Percentiles rank a stretch among this genome's conserved stretches.
Conservation (phyloP, 805 yeast species). For the Helenozyma rhizophorensis region DNA sequence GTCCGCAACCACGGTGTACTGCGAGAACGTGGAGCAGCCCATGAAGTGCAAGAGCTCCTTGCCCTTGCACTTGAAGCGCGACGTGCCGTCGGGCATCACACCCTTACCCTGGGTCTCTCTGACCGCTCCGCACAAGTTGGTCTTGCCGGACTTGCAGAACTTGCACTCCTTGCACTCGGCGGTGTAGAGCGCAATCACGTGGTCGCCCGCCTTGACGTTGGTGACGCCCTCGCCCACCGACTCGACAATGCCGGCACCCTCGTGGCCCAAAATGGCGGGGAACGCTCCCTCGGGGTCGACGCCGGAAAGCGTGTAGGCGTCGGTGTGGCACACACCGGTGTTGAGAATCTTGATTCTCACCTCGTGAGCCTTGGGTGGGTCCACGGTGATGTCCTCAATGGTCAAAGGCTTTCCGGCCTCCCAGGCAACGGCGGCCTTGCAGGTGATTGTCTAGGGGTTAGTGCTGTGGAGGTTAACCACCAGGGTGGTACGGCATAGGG, state of each 20-base stretch:
- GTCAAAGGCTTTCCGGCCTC: slow-evolving; percentile 81
- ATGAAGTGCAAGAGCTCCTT: slow-evolving; percentile 83
- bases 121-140: slow-evolving; percentile 92
- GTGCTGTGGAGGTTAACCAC: slow-evolving; percentile 3
- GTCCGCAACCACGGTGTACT: slow-evolving; percentile 97
- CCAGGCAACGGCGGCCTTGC: slow-evolving; percentile 98
- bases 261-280: slow-evolving; percentile 94
- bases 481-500: neutral
- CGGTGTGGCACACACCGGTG: slow-evolving; percentile 98
- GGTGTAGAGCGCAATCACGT: slow-evolving; percentile 89
- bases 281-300: slow-evolving; percentile 94
- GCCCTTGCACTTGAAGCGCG: slow-evolving; percentile 85
- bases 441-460: slow-evolving; percentile 54
- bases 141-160: slow-evolving; percentile 91
- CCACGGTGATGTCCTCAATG: slow-evolving; percentile 85
- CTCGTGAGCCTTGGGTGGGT: slow-evolving; percentile 95
- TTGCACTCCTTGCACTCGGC: slow-evolving; percentile 96
- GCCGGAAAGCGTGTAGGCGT: slow-evolving; percentile 93
- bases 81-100: slow-evolving; percentile 97
- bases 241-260: slow-evolving; percentile 97
- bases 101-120: slow-evolving; percentile 98
- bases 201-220: slow-evolving; percentile 86
- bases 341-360: slow-evolving; percentile 83
- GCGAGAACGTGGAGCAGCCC: slow-evolving; percentile 98
- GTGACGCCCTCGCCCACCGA: slow-evolving; percentile 92